Base-by-base conservation (phyloP, 768 basidiomycete genomes). In the Melanogaster broomeanus region DNA sequence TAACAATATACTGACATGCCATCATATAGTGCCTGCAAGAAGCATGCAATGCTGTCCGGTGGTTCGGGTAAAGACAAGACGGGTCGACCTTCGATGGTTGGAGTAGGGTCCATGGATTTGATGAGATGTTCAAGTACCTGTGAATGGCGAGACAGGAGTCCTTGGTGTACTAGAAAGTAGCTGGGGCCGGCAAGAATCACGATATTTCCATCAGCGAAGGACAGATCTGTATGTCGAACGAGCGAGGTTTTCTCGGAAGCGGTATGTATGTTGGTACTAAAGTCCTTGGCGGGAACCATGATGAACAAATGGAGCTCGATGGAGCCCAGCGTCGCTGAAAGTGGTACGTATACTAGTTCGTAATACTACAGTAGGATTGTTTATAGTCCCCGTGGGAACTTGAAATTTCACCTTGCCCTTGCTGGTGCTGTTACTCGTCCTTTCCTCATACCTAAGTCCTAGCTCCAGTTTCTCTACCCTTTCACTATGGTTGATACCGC, bases 161-260 rank as follows among this genome's bases (percentile, higher is more conserved):
- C 84, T 56, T 72, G 73, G 63, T 90, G 89, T 3, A 90, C 83
- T 48, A 87, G 64, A 61, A 90, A 90, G 61, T 86, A 88, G 48
- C 70, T 72, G 2, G 69, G 60, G 6, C 73, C 80, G 44, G 84
- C 73, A 42, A 85, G 74, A 27, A 91, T 65, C 15, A 80, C 85
- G 38, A 90, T 65, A 59, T 88, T 89, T 18, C 85, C 88, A 61
- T 90, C 88, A 28, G 72, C 70, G 55, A 90, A 88, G 63, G 73
- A 84, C 16, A 89, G 70, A 41, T 78, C 75, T 16, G 73, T 72
- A 61, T 84, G 80, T 52, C 77, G 71, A 49, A 60, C 69, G 15
- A 69, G 75, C 30, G 49, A 27, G 28, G 31, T 52, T 51, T 38
- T 13, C 13, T 18, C 31, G 31, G 38, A 10, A 25, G 22, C 43